Base-by-base conservation (phyloP, 2,329 filamentous ascomycete species). In the Fusarium devonianum region DNA sequence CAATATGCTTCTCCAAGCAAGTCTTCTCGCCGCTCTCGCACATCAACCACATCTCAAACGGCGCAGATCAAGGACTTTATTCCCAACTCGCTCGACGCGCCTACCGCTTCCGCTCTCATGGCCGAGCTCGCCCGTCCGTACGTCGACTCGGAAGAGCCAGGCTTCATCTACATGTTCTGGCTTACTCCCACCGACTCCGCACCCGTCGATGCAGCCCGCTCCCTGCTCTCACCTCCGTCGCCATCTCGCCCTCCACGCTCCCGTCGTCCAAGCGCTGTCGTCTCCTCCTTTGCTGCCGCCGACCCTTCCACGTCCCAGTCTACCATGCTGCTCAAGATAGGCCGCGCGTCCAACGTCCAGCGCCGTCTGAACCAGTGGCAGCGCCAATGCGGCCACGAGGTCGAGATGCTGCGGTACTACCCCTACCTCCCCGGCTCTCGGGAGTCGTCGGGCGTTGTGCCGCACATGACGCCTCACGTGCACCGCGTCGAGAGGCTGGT, bases 161-260 rank as follows among this genome's bases (percentile, higher is more conserved):
- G 94, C 26, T 99, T 94, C 74, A 97, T 99, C 61, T 99, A 99
- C 79, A 96, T 99, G 72, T 99, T 97, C 79, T 97, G 93, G 92
- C 80, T 97, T 16, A 97, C 91, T 0, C 86, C 91, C 22, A 60
- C 62, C 2, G 73, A 83, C 7, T 70, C 52, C 1, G 78, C 83
- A 0, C 78, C 86, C 0, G 76, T 77, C 25, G 86, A 84, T 56
- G 76, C 84, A 32, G 81, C 83, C 14, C 78, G 83, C 7, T 80
- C 82, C 9, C 75, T 89, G 37, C 78, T 87, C 30, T 72, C 77
- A 0, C 80, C 84, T 1, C 75, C 79, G 2, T 66, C 75, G 32
- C 72, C 70, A 41, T 71, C 67, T 17, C 34, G 33, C 40, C 63
- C 64, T 36, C 63, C 70, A 10, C 67, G 70, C 16, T 71, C 70